Evolutionary conservation across 2,329 filamentous ascomycete genomes (phyloP).

Genomic region (Monosporascus cannonballus): DNA sequence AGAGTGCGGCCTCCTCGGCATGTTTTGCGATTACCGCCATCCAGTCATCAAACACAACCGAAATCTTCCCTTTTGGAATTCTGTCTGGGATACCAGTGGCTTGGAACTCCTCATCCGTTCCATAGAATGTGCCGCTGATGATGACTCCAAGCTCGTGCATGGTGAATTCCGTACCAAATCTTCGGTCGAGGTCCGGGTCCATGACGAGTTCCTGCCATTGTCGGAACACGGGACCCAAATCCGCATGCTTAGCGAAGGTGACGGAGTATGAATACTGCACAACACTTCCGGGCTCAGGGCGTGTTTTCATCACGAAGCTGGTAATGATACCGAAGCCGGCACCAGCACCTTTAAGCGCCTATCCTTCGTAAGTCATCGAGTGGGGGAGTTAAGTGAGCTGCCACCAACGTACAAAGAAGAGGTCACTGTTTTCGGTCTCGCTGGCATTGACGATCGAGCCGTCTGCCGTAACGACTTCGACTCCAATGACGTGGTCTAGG

Average conservation of each 20-base stretch:
- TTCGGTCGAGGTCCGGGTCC: slow-evolving; percentile 49
- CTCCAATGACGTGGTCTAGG: slow-evolving; percentile 49
- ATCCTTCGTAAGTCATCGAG: background rate
- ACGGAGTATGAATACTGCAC: slow-evolving; percentile 55
- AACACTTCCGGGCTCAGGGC: slow-evolving; percentile 47
- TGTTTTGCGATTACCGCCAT: slow-evolving; percentile 49
- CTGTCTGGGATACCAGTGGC: slow-evolving; percentile 41
- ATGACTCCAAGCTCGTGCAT: slow-evolving; percentile 47
- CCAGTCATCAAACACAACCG: slow-evolving; percentile 55
- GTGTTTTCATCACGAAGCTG: slow-evolving; percentile 49
- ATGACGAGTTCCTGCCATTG: slow-evolving; percentile 53
- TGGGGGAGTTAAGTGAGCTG: background rate
- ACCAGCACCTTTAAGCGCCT: slow-evolving; percentile 50
- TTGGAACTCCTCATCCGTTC: slow-evolving; percentile 49
- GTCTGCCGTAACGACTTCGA: slow-evolving; percentile 51
- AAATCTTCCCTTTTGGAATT: slow-evolving; percentile 37
- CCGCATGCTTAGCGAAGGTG: slow-evolving; percentile 38
- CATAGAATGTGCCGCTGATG: slow-evolving; percentile 57
- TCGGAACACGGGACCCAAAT: slow-evolving; percentile 44
- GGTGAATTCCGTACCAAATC: slow-evolving; percentile 52
- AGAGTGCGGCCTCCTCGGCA: slow-evolving; percentile 42
- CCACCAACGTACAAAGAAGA: slow-evolving; percentile 42
- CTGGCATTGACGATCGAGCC: slow-evolving; percentile 44
- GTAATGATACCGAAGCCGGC: slow-evolving; percentile 52
- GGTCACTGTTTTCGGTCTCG: slow-evolving; percentile 40